These are phyloP conservation scores for Fusarium hainanense DNA, from an alignment of 2,329 filamentous ascomycete species.

Conservation along the genomic window DNA sequence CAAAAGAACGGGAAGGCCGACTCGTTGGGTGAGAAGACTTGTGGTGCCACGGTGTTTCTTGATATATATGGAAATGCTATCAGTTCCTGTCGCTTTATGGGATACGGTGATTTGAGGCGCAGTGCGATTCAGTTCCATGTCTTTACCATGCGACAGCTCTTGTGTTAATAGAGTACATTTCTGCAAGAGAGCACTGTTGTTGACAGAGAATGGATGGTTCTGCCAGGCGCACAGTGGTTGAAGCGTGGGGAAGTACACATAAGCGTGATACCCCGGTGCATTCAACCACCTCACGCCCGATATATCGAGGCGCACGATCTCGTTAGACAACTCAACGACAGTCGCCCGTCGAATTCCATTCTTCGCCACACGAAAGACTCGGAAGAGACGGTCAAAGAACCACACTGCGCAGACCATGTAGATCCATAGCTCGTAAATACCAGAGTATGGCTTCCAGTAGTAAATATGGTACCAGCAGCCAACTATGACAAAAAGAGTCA, in stretches of 20 bases:
- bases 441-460: not conserved
- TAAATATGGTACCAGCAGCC: not conserved
- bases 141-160: not conserved
- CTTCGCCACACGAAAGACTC: not conserved
- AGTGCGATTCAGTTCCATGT: not conserved
- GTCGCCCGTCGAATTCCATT: not conserved
- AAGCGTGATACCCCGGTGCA: not conserved
- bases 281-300: not conserved
- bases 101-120: not conserved
- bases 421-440: not conserved
- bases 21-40: rapidly evolving
- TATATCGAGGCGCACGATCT: not conserved
- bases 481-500: not conserved
- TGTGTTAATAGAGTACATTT: not conserved
- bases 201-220: not conserved
- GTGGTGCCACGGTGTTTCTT: not conserved
- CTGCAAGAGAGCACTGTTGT: not conserved
- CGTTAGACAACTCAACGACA: not conserved
- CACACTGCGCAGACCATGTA: not conserved
- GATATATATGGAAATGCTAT: rapidly evolving
- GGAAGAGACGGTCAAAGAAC: not conserved
- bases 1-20: not conserved
- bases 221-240: not conserved
- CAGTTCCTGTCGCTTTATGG: not conserved
- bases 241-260: not conserved